Base-by-base conservation (phyloP, 2,329 filamentous ascomycete genomes). In the Acrocalymma vagum region DNA sequence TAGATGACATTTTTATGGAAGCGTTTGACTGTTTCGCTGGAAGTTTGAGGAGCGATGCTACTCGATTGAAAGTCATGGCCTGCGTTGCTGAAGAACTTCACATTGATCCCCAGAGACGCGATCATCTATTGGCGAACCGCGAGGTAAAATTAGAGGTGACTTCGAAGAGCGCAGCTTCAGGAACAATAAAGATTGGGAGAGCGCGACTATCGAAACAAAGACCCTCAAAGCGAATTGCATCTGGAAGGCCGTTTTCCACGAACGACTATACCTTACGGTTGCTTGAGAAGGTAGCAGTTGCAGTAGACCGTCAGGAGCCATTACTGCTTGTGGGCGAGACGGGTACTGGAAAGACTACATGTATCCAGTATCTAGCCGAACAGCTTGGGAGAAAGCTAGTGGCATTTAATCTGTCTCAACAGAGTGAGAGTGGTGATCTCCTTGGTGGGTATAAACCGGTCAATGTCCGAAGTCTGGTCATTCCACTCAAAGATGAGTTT, bases 251-350 rank as follows among this genome's bases (percentile, higher is more conserved):
- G 0, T 99, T 97, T 72, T 94, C 94, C 4, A 91, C 88, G 23
- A 97, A 94, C 14, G 85, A 83, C 15, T 89, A 95, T 51, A 93
- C 93, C 0, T 83, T 90, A 51, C 83, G 87, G 48, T 78, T 96
- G 9, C 81, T 99, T 34, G 95, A 99, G 66, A 90, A 95, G 65
- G 88, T 97, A 39, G 85, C 89, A 2, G 85, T 90, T 24, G 87
- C 91, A 2, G 83, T 96, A 5, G 85, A 87, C 48, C 82, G 91
- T 58, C 82, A 83, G n/a, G 94, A 99, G 62, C 91, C 95, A 4
- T 82, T 96, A 2, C 75, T 99, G 13, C 82, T 99, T 18, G 94
- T 99, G n/a, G 94, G 94, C 63, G 94, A 99, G 74, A 99, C 94
- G 6, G 94, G 94, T 75, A 96, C 96, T 34, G 94, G 94, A 59